Base-by-base conservation (phyloP, 2,329 filamentous ascomycete species). In the Leptographium radiaticola region DNA sequence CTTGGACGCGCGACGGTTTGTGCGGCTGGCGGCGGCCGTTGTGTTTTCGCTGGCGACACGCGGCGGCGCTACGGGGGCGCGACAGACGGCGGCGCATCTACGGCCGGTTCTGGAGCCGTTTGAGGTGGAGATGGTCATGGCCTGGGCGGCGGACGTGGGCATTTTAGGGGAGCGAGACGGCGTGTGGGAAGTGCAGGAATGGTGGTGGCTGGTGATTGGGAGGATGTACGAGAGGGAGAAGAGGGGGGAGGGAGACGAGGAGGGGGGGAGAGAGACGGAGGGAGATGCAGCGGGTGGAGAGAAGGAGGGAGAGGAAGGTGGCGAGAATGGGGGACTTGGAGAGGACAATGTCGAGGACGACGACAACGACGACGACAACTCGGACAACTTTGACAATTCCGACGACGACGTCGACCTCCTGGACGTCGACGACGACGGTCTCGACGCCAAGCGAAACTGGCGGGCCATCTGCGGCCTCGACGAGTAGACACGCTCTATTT, bases 201-300 rank as follows among this genome's bases (percentile, higher is more conserved):
- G 81, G 82, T 87, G 83, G 83, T 86, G 82, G 79, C 64, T 83
- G 51, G 72, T 75, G 25, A 70, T 77, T 1, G 75, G 72, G n/a
- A 61, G 63, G 51, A 63, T 68, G 56, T 62, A 53, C 34, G 18
- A 39, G 45, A n/a, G 16, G n/a, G n/a, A 6, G 43, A 43, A 12
- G 20, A 38, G 8, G 6, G 43, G 42, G 6, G n/a, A 40, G n/a
- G 25, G 12, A 11, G 33, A 8, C 12, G 9, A 44, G 18, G 33
- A 36, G 46, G 16, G 16, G 40, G 6, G 18, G 30, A 34, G 12
- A 25, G n/a, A 10, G 33, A 4, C 31, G 20, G 4, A 43, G 36
- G 25, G 15, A 18, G 30, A 34, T 8, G 18, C 18, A n/a, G 9
- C 13, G 30, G 33, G 9, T 6, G 38, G 40, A 25, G 33, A 16